A percentile compares a stretch with the other conserved stretches of the same genome.
phyloP scores from a whole-genome alignment of 139 green algal species.

The Zygnema cylindricum region DNA sequence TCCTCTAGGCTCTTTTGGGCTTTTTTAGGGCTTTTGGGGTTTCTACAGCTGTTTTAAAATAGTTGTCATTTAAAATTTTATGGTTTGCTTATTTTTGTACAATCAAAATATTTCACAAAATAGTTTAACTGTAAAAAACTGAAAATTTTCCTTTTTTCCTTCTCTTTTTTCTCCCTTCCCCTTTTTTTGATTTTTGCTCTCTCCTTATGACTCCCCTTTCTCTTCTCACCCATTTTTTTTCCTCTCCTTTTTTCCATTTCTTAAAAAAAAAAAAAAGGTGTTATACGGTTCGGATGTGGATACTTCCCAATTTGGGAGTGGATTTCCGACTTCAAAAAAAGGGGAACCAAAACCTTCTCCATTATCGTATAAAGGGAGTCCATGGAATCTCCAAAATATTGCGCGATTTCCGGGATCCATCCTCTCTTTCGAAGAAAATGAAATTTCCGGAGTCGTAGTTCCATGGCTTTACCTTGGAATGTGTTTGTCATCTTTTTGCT shows the following conservation, averaged over 20 bases:
- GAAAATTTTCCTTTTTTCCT: background rate
- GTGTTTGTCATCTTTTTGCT: constrained; percentile 85
- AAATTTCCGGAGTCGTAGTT: constrained; percentile 71
- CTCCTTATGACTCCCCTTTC: background rate
- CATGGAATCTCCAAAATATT: constrained; percentile 52
- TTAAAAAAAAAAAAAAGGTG: background rate
- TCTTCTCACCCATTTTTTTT: background rate
- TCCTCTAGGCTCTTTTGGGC: too few species aligned
- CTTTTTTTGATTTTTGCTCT: too few species aligned
- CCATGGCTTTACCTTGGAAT: constrained; percentile 91
- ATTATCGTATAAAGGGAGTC: background rate
- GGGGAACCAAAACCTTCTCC: background rate
- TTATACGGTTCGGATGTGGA: constrained; percentile 7
- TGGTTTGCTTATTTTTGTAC: too few species aligned
- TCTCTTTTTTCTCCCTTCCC: background rate
- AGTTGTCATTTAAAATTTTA: too few species aligned
- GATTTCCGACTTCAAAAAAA: background rate
- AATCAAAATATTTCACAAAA: too few species aligned
- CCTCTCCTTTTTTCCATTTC: background rate
- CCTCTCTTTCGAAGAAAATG: constrained; percentile 62
- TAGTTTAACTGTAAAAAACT: too few species aligned
- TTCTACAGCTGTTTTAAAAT: too few species aligned
- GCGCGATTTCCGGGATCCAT: constrained; percentile 54
- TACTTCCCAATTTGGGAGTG: background rate
- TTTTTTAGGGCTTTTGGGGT: too few species aligned